Evolutionary conservation across 1,284 basidiomycete species (phyloP).

Genomic region (Chiua sp.): DNA sequence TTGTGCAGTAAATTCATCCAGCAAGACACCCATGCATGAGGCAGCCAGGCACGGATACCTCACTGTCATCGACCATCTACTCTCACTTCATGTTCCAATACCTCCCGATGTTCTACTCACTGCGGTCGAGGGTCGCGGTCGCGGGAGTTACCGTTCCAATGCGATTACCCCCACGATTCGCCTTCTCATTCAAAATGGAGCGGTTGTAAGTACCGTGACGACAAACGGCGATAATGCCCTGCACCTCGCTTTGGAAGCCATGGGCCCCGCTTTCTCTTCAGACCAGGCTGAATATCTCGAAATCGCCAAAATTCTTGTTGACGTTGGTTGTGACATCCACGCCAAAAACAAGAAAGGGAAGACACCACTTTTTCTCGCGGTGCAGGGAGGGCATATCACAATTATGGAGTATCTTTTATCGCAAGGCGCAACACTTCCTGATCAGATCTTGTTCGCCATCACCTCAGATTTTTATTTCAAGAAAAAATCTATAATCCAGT

Average conservation of each 20-base stretch:
- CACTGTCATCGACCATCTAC: slow-evolving; percentile 3
- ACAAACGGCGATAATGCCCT: neutral
- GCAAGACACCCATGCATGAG: slow-evolving; percentile 6
- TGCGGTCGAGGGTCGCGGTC: neutral
- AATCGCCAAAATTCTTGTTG: neutral
- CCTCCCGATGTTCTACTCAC: slow-evolving; percentile 5
- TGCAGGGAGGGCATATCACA: neutral
- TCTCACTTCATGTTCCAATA: slow-evolving; percentile 4
- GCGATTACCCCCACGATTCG: neutral
- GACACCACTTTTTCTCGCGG: slow-evolving; percentile 2
- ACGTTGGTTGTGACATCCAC: neutral
- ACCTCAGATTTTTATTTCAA: too few relatives aligned
- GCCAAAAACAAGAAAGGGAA: neutral
- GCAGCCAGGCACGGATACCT: neutral
- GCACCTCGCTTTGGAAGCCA: neutral
- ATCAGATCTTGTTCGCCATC: neutral
- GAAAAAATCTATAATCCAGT: neutral
- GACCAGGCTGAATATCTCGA: neutral
- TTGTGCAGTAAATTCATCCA: neutral
- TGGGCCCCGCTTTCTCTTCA: too few relatives aligned
- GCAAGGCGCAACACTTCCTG: neutral
- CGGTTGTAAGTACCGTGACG: neutral
- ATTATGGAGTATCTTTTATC: neutral
- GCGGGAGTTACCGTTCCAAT: neutral
- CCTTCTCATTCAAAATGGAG: neutral